These are phyloP conservation scores for Xylaria sp. DNA, from an alignment of 495 filamentous ascomycete species.

Conservation along the genomic window DNA sequence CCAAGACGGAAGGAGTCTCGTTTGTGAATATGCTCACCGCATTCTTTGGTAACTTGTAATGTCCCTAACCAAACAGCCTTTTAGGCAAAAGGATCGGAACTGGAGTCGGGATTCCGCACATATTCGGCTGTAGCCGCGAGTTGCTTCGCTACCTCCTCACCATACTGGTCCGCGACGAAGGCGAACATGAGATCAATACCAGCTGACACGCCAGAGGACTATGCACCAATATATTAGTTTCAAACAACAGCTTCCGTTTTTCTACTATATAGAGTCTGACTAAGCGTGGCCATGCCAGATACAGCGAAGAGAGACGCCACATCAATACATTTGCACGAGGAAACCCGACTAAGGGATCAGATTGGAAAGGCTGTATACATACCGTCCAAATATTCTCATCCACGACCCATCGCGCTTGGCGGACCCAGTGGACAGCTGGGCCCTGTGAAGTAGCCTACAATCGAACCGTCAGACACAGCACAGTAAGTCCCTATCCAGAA, in stretches of 20 bases:
- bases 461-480: not conserved
- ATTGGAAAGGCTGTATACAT: conserved; percentile 2
- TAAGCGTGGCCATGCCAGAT: not conserved
- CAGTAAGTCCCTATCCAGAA: not conserved
- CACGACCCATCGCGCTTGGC: conserved; percentile 66
- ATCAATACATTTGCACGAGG: not conserved
- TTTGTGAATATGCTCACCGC: conserved; percentile 3
- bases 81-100: conserved; percentile 46
- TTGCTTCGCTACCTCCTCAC: conserved; percentile 39
- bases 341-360: not conserved
- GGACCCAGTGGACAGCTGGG: conserved; percentile 63
- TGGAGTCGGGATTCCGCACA: conserved; percentile 41
- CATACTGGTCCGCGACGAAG: conserved; percentile 55
- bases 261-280: not conserved
- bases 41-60: not conserved
- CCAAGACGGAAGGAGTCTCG: conserved; percentile 16
- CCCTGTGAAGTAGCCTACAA: conserved; percentile 44
- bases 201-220: conserved; percentile 61
- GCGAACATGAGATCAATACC: conserved; percentile 71
- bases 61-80: not conserved
- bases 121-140: conserved; percentile 45
- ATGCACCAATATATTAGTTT: conserved; percentile 6
- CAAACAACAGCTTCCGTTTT: not conserved
- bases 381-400: conserved; percentile 73
- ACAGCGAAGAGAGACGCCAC: conserved; percentile 3